Evolutionary conservation across 306 rosid genomes (phyloP).

Genomic region (Morella rubra): DNA sequence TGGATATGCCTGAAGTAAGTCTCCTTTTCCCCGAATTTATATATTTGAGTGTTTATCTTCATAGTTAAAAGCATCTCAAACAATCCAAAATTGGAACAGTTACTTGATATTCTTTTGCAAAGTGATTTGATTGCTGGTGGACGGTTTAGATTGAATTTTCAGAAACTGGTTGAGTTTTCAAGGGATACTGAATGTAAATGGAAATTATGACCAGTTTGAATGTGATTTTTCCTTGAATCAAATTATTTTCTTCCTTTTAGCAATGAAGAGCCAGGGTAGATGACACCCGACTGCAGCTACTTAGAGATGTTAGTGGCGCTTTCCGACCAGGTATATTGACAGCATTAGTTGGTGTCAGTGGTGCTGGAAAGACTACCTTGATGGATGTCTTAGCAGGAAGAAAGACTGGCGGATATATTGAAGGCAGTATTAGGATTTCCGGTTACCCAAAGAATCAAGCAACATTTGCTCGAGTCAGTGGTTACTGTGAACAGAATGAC

Average conservation of each 20-base stretch:
- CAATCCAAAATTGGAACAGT: background rate
- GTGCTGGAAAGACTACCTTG: conserved; percentile 64
- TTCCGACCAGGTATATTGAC: conserved; percentile 54
- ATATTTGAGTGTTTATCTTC: background rate
- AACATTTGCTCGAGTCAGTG: conserved; percentile 52
- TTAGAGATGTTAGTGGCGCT: conserved; percentile 49
- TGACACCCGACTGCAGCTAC: conserved; percentile 41
- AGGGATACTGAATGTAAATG: background rate
- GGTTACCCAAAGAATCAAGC: conserved; percentile 56
- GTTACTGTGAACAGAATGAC: conserved; percentile 59
- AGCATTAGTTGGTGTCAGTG: conserved; percentile 56
- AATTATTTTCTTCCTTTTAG: conserved; percentile 23
- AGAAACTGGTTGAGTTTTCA: too few species aligned
- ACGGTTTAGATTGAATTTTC: too few species aligned
- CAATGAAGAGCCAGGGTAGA: conserved; percentile 44
- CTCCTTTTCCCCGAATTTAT: conserved; percentile 15
- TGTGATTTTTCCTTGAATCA: background rate
- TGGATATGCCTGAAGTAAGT: conserved; percentile 50
- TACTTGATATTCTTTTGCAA: background rate
- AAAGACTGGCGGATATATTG: conserved; percentile 54
- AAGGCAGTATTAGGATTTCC: conserved; percentile 49
- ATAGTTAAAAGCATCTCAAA: background rate
- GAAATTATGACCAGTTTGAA: background rate
- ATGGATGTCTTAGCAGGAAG: conserved; percentile 62
- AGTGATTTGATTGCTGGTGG: too few species aligned